Conservation (phyloP, 768 basidiomycete species). For the Mycena venus region DNA sequence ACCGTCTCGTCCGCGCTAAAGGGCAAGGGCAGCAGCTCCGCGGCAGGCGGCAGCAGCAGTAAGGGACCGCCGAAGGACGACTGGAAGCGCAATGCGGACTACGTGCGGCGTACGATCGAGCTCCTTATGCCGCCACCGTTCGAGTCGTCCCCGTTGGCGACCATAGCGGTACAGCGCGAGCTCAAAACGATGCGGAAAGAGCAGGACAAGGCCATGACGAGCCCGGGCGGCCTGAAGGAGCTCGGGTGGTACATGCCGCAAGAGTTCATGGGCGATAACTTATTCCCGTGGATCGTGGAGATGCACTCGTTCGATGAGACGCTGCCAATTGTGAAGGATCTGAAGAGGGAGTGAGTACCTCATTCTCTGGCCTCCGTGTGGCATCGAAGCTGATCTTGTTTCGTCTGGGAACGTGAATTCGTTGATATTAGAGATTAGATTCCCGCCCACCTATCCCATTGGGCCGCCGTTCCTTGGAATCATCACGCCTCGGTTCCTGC, state of each 20-base stretch:
- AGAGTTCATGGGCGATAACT: slow-evolving; percentile 74
- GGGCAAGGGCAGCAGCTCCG: slow-evolving; percentile 19
- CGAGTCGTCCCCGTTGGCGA: slow-evolving; percentile 66
- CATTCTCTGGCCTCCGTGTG: background rate
- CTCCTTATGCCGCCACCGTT: slow-evolving; percentile 72
- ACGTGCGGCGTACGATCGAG: slow-evolving; percentile 58
- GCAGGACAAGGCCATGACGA: slow-evolving; percentile 58
- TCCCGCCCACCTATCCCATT: slow-evolving; percentile 74
- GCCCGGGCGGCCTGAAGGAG: slow-evolving; percentile 56
- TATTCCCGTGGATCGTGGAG: slow-evolving; percentile 83
- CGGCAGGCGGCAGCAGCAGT: background rate
- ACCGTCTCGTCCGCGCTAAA: slow-evolving; percentile 17
- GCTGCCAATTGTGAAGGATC: slow-evolving; percentile 72
- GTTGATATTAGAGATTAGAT: slow-evolving; percentile 80
- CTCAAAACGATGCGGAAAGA: slow-evolving; percentile 72
- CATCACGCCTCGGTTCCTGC: slow-evolving; percentile 78
- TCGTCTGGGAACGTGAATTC: slow-evolving; percentile 68
- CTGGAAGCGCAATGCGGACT: slow-evolving; percentile 68
- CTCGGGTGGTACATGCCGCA: slow-evolving; percentile 82
- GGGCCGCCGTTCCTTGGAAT: slow-evolving; percentile 85
- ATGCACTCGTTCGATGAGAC: slow-evolving; percentile 76
- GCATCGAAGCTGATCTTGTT: background rate
- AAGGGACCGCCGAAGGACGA: slow-evolving; percentile 53
- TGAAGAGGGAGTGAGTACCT: slow-evolving; percentile 59
- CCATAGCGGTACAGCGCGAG: slow-evolving; percentile 72